Percentiles rank a stretch among this genome's conserved stretches.
These are phyloP conservation scores for Umbelopsis sp. DNA, from an alignment of 192 early-diverging fungal genomes.

Conservation along the genomic window DNA sequence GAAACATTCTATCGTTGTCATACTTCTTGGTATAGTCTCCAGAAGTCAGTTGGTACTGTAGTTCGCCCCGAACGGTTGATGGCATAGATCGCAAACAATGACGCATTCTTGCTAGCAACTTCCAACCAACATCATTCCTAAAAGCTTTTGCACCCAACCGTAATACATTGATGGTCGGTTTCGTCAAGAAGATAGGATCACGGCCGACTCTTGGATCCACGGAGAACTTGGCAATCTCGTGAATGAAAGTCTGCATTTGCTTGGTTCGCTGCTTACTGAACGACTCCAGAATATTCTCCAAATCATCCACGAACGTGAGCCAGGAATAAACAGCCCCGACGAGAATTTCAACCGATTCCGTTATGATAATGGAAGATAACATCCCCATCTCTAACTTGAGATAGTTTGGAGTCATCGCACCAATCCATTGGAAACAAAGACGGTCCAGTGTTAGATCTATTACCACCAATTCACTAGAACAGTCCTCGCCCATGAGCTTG, in stretches of 20 bases:
- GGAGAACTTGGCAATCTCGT: constrained; percentile 56
- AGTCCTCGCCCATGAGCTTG: constrained; percentile 35
- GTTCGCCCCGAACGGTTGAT: constrained; percentile 25
- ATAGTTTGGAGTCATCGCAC: constrained; percentile 51
- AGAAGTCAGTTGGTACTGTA: constrained; percentile 49
- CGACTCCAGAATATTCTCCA: constrained; percentile 49
- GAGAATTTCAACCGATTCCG: constrained; percentile 73
- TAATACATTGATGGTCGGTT: constrained; percentile 62
- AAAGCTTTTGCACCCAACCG: constrained; percentile 61
- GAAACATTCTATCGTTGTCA: constrained; percentile 49
- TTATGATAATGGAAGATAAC: constrained; percentile 60
- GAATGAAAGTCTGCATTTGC: constrained; percentile 61
- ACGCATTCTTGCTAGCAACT: constrained; percentile 66
- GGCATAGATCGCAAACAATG: constrained; percentile 59
- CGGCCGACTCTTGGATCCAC: constrained; percentile 40
- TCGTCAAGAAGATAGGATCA: constrained; percentile 69
- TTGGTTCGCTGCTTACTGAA: constrained; percentile 52
- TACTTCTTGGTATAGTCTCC: constrained; percentile 36
- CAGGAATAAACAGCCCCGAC: constrained; percentile 70
- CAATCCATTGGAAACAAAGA: constrained; percentile 51
- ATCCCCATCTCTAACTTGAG: constrained; percentile 46
- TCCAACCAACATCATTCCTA: constrained; percentile 77
- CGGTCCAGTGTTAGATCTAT: constrained; percentile 47
- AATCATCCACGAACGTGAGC: constrained; percentile 62
- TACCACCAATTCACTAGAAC: constrained; percentile 50